These are phyloP conservation scores for Xerocomellus chrysenteron DNA, from an alignment of 768 basidiomycete species.

Conservation along the genomic window DNA sequence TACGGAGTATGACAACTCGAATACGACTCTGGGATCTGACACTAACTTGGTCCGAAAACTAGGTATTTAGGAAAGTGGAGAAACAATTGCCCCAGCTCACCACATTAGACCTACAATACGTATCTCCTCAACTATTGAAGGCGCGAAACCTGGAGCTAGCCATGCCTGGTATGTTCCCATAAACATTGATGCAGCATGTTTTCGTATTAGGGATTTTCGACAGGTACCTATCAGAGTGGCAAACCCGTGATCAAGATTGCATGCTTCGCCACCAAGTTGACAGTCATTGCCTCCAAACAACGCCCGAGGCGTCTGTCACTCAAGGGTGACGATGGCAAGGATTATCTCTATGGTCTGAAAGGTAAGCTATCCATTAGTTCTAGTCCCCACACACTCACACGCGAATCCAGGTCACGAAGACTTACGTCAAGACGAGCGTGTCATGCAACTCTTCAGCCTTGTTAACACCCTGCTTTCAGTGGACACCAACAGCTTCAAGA, in stretches of 20 bases:
- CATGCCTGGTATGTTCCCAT: conserved; percentile 69
- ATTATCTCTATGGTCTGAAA: conserved; percentile 91
- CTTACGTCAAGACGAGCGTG: conserved; percentile 96
- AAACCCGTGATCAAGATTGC: conserved; percentile 77
- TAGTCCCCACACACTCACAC: neutral
- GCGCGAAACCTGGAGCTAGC: conserved; percentile 90
- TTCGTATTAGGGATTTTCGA: neutral
- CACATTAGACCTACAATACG: conserved; percentile 93
- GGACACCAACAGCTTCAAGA: conserved; percentile 93
- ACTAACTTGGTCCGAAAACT: conserved; percentile 1
- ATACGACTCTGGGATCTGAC: neutral
- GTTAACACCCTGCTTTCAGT: conserved; percentile 92
- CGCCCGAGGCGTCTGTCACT: conserved; percentile 86
- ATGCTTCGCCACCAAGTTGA: conserved; percentile 85
- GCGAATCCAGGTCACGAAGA: conserved; percentile 84
- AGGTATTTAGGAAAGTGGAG: conserved; percentile 97
- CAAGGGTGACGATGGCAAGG: conserved; percentile 88
- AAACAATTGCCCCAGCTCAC: conserved; percentile 89
- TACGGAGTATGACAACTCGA: conserved; percentile 62
- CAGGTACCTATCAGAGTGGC: conserved; percentile 91
- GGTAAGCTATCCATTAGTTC: conserved; percentile 42
- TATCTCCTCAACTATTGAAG: conserved; percentile 88
- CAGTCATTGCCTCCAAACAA: conserved; percentile 96
- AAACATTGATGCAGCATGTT: neutral
- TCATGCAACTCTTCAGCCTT: conserved; percentile 98